A percentile compares a stretch with the other conserved stretches of the same genome.
Conservation (phyloP, 2,329 filamentous ascomycete genomes). For the Alternaria alternata region DNA sequence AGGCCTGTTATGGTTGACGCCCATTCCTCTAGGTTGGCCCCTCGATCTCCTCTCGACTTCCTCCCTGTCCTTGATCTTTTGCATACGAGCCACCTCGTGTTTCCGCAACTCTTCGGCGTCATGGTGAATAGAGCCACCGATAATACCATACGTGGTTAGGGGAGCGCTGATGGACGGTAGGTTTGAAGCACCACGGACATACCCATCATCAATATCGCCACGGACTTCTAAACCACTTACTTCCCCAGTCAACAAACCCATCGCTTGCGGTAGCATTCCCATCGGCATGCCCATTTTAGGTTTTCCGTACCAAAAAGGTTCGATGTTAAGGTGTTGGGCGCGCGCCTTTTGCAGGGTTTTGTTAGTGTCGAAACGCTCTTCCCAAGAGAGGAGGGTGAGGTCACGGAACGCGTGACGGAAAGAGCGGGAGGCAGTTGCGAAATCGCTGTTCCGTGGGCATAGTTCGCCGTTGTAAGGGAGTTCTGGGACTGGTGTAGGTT, state of each 20-base stretch:
- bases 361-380: conserved; percentile 48
- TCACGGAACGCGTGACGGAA: conserved; percentile 54
- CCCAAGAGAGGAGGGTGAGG: conserved; percentile 53
- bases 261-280: conserved; percentile 7
- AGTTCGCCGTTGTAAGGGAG: conserved; percentile 36
- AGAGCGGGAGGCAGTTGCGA: conserved; percentile 42
- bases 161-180: not conserved
- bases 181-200: not conserved
- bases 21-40: not conserved
- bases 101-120: not conserved
- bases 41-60: not conserved
- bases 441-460: conserved; percentile 41
- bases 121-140: not conserved
- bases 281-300: conserved; percentile 26
- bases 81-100: conserved; percentile 8
- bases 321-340: conserved; percentile 20
- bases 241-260: conserved; percentile 9
- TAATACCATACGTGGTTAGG: not conserved
- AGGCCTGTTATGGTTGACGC: conserved; percentile 17
- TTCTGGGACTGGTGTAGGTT: conserved; percentile 2
- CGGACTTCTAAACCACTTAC: conserved; percentile 13
- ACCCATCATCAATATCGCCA: conserved; percentile 1
- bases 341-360: conserved; percentile 29
- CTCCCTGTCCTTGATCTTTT: not conserved
- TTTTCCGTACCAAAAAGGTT: conserved; percentile 41